Evolutionary conservation across 371 early-diverging fungal genomes (phyloP), one percentile per base, ranked within the genome.

Genomic region (Blyttiomyces sp.): DNA sequence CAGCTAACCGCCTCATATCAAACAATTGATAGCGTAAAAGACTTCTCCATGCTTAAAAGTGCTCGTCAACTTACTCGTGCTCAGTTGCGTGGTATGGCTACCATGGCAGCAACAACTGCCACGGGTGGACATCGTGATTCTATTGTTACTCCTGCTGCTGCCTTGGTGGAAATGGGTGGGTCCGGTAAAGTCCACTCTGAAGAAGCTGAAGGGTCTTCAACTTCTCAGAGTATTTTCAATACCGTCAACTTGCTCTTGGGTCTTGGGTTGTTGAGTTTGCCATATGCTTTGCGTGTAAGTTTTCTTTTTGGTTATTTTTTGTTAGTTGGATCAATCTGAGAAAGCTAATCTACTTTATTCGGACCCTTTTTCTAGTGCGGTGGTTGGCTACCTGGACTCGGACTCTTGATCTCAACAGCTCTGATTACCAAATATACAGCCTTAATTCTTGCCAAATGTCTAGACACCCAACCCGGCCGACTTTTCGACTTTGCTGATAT

Each of bases 231-330:
- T n/a, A 61, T 79, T 4, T 83, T 79, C 49, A 82, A 83, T 67
- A 70, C 79, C 26, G 69, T 82, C 49, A 85, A 86, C 54, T 68
- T 85, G 2, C 60, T 85, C 16, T 71, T 86, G 16, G 86, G 86
- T 19, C 75, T 85, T 23, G 81, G 83, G 27, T 73, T 84, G 19
- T 39, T 65, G 43, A 74, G 84, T 2, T 66, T 86, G 36, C 86
- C 86, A 1, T 67, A 79, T 33, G 85, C 83, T 32, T 79, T 86
- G 60, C 45, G 76, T 69, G 70, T 70, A 28, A 31, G 48, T 6
- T 31, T 11, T 48, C 35, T 17, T n/a, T n/a, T n/a, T n/a, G n/a
- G n/a, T n/a, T n/a, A n/a, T n/a, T n/a, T n/a, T n/a, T n/a, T n/a
- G n/a, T n/a, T n/a, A n/a, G n/a, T n/a, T n/a, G n/a, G n/a, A n/a